A percentile compares a stretch with the other conserved stretches of the same genome.
phyloP scores from a whole-genome alignment of 2,329 filamentous ascomycete species.

The Trichoderma gracile region DNA sequence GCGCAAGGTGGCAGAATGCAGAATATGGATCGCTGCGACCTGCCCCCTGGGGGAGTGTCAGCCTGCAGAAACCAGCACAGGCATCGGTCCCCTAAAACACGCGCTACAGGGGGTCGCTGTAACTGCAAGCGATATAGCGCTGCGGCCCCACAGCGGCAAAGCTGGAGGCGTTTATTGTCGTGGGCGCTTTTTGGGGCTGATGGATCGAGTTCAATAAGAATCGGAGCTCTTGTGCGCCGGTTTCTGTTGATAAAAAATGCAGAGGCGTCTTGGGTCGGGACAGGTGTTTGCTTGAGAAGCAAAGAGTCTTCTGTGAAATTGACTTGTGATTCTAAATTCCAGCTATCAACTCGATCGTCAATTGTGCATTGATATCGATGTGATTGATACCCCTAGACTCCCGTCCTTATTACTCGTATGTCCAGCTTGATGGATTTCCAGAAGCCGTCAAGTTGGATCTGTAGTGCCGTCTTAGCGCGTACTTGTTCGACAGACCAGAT shows the following conservation, averaged over 20 bases:
- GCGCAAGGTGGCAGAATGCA: constrained; percentile 28
- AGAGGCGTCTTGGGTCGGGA: too few relatives aligned
- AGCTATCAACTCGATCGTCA: too few relatives aligned
- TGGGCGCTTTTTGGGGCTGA: neutral
- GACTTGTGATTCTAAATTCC: too few relatives aligned
- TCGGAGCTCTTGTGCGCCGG: neutral
- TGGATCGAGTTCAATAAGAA: constrained; percentile 5
- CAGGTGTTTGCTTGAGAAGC: too few relatives aligned
- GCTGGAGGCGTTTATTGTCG: constrained; percentile 14
- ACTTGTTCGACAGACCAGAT: neutral
- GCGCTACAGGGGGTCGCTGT: constrained; percentile 3
- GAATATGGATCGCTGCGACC: neutral
- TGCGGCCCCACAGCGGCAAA: constrained; percentile 20
- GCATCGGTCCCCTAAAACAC: constrained; percentile 16
- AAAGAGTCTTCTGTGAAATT: too few relatives aligned
- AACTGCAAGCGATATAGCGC: constrained; percentile 22
- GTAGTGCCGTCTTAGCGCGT: neutral
- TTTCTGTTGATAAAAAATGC: neutral
- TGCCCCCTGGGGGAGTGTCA: constrained; percentile 17
- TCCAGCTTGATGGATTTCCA: too few relatives aligned
- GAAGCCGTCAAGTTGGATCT: too few relatives aligned
- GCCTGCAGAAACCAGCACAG: constrained; percentile 5
- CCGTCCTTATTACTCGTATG: too few relatives aligned
- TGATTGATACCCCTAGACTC: too few relatives aligned
- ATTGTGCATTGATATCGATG: too few relatives aligned